These are phyloP conservation scores for Aspergillus sclerotialis DNA, from an alignment of 2,329 filamentous ascomycete genomes.

Conservation along the genomic window DNA sequence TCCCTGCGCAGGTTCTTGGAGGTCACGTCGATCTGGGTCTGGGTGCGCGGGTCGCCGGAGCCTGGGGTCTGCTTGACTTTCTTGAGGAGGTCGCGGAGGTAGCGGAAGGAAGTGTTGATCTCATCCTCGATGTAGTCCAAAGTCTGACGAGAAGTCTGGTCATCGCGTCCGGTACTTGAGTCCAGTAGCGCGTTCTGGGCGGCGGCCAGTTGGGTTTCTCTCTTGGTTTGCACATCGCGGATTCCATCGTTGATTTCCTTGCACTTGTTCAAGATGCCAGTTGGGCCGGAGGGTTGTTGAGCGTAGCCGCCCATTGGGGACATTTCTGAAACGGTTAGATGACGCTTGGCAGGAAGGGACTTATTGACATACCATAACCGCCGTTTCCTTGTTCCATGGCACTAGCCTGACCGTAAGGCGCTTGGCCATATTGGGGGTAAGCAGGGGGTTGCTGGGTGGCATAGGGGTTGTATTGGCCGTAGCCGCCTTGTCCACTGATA, in stretches of 20 bases:
- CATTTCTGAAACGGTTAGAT: conserved; percentile 34
- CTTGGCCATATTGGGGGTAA: conserved; percentile 22
- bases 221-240: conserved; percentile 62
- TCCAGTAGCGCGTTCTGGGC: conserved; percentile 68
- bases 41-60: conserved; percentile 64
- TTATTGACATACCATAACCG: conserved; percentile 26
- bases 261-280: conserved; percentile 78
- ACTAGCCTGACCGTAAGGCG: conserved; percentile 21
- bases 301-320: conserved; percentile 21
- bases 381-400: conserved; percentile 27
- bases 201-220: conserved; percentile 40
- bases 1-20: conserved; percentile 73
- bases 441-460: conserved; percentile 27
- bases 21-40: conserved; percentile 71
- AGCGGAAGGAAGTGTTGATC: conserved; percentile 76
- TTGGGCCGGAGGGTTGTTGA: conserved; percentile 50
- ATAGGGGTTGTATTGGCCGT: conserved; percentile 53
- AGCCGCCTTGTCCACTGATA: conserved; percentile 33
- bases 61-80: conserved; percentile 76
- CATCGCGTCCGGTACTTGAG: conserved; percentile 62
- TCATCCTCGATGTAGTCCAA: conserved; percentile 69
- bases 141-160: conserved; percentile 58
- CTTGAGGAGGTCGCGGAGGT: conserved; percentile 71
- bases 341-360: not conserved
- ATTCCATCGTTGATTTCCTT: conserved; percentile 72